Evolutionary conservation across 176 grass and related monocot species (phyloP).

Genomic region (Urochloa ruziziensis): DNA sequence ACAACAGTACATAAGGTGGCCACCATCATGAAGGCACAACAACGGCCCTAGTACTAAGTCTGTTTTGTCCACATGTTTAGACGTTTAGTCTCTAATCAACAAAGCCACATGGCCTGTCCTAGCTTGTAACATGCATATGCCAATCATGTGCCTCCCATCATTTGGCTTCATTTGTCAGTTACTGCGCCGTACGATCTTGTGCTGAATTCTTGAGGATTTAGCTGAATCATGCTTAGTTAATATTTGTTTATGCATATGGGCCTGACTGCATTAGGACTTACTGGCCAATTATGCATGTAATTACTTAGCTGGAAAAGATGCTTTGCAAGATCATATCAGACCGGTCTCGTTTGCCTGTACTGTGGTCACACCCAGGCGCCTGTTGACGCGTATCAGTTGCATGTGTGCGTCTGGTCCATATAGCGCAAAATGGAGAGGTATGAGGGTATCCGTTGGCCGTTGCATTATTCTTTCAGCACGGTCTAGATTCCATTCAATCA

Average conservation of each 20-base stretch:
- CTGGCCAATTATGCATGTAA: not conserved
- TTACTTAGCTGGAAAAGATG: not conserved
- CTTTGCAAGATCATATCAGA: not conserved
- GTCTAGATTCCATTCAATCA: not conserved
- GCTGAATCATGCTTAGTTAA: not conserved
- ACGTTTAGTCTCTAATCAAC: conserved; percentile 16
- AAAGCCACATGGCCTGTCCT: conserved; percentile 38
- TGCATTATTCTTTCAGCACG: not conserved
- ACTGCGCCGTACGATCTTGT: conserved; percentile 17
- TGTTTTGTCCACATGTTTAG: conserved; percentile 14
- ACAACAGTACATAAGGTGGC: not conserved
- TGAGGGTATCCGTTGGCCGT: not conserved
- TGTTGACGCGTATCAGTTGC: not conserved
- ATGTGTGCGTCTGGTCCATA: not conserved
- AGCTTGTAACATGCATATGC: conserved; percentile 22
- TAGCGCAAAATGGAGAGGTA: not conserved
- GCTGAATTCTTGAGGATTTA: conserved; percentile 20
- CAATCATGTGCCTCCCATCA: conserved; percentile 23
- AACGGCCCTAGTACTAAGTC: not conserved
- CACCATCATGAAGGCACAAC: not conserved
- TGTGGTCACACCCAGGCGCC: not conserved
- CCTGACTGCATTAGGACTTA: not conserved
- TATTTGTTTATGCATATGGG: not conserved
- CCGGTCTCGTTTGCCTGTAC: not conserved
- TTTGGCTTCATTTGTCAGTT: conserved; percentile 29